These are phyloP conservation scores for Fusarium haematococcum DNA, from an alignment of 2,329 filamentous ascomycete species.

Conservation along the genomic window DNA sequence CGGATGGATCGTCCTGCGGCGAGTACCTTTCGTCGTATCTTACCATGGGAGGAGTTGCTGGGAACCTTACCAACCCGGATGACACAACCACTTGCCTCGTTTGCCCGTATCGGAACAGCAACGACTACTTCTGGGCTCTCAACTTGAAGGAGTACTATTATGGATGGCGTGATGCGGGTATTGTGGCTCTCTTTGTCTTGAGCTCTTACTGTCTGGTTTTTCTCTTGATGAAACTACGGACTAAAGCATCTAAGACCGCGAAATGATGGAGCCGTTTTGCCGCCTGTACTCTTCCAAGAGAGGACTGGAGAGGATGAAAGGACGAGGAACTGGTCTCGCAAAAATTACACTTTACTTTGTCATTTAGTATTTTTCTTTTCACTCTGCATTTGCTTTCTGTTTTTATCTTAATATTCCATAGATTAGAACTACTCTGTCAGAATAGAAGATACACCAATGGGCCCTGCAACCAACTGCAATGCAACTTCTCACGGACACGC, in stretches of 20 bases:
- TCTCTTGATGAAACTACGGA: not conserved
- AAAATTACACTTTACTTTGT: not conserved
- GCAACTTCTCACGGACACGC: not conserved
- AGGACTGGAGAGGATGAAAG: not conserved
- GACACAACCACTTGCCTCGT: not conserved
- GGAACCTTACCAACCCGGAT: not conserved
- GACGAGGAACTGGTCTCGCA: not conserved
- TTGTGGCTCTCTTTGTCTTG: not conserved
- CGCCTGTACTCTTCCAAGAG: not conserved
- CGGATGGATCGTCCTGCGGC: not conserved
- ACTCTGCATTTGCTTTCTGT: not conserved
- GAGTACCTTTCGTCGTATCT: not conserved
- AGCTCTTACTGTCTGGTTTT: not conserved
- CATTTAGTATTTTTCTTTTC: not conserved
- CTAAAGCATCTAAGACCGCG: not conserved
- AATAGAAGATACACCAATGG: not conserved
- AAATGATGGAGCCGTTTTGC: not conserved
- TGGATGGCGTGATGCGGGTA: not conserved
- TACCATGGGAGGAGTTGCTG: not conserved
- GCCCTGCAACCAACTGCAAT: not conserved
- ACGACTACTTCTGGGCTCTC: not conserved
- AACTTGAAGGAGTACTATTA: not conserved
- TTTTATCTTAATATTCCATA: not conserved
- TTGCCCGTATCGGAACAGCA: not conserved
- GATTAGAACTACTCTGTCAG: not conserved